phyloP scores from a whole-genome alignment of 345 rosid genomes.

The Jatropha curcas region DNA sequence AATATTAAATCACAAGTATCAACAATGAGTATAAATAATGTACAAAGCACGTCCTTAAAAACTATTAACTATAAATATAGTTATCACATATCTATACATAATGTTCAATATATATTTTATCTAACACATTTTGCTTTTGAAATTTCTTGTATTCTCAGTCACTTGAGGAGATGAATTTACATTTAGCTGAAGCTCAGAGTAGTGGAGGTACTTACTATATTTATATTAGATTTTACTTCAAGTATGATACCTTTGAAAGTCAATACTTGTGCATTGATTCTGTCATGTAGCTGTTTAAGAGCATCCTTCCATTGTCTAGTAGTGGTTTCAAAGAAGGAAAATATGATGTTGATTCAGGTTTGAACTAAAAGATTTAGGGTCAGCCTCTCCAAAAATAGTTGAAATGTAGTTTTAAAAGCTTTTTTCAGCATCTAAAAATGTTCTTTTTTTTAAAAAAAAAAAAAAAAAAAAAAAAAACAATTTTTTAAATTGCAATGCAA shows the following conservation, averaged over 20 bases:
- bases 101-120: constrained; percentile 19
- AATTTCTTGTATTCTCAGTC: constrained; percentile 62
- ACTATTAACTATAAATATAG: neutral
- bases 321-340: neutral
- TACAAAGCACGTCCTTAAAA: too few relatives aligned
- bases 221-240: constrained; percentile 14
- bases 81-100: too few relatives aligned
- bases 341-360: neutral
- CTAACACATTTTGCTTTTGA: constrained; percentile 34
- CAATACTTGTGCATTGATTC: neutral
- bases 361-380: too few relatives aligned
- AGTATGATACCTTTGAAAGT: constrained; percentile 11
- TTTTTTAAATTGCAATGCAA: too few relatives aligned
- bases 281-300: neutral
- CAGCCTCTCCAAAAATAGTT: neutral
- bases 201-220: constrained; percentile 66
- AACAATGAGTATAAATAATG: too few relatives aligned
- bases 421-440: neutral
- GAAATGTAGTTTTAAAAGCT: neutral
- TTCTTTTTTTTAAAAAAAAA: neutral
- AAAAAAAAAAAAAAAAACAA: neutral
- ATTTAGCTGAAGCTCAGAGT: constrained; percentile 72
- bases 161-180: constrained; percentile 82
- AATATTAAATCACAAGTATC: too few relatives aligned
- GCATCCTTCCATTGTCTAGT: neutral